Conservation (phyloP, 139 green algal genomes). For the Penium margaritaceum region DNA sequence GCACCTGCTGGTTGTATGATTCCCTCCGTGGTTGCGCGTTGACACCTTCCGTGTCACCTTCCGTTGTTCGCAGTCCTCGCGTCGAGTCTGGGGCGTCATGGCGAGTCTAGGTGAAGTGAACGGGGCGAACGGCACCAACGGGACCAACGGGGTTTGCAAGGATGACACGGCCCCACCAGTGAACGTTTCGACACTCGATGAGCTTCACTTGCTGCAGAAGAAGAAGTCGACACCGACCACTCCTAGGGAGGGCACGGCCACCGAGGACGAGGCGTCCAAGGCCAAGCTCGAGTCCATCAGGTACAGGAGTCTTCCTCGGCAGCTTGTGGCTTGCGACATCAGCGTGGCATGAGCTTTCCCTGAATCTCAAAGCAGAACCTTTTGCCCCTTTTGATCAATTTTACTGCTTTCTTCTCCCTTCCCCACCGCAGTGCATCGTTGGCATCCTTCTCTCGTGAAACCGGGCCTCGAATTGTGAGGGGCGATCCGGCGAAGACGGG, state of each 20-base stretch:
- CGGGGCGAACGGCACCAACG: too few species aligned
- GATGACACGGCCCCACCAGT: conserved; percentile 18
- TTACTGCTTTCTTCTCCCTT: neutral
- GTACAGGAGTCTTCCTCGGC: too few species aligned
- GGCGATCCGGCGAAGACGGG: neutral
- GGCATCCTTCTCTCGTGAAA: neutral
- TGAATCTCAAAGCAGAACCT: too few species aligned
- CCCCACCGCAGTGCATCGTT: conserved; percentile 16
- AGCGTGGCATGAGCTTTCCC: neutral
- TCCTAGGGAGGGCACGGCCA: neutral
- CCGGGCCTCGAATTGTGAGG: neutral
- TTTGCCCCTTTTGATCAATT: neutral
- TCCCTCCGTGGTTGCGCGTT: too few species aligned
- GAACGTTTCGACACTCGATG: conserved; percentile 16
- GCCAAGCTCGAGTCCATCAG: conserved; percentile 24
- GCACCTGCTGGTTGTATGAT: too few species aligned
- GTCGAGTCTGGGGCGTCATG: too few species aligned
- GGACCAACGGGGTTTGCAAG: too few species aligned
- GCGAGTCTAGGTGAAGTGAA: too few species aligned
- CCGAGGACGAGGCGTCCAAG: neutral
- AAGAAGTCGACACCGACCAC: conserved; percentile 2
- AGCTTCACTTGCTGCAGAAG: conserved; percentile 24
- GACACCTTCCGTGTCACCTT: too few species aligned
- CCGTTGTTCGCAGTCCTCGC: too few species aligned
- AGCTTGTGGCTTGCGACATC: neutral